phyloP scores from a whole-genome alignment of 768 basidiomycete genomes.

The Exidia glandulosa region DNA sequence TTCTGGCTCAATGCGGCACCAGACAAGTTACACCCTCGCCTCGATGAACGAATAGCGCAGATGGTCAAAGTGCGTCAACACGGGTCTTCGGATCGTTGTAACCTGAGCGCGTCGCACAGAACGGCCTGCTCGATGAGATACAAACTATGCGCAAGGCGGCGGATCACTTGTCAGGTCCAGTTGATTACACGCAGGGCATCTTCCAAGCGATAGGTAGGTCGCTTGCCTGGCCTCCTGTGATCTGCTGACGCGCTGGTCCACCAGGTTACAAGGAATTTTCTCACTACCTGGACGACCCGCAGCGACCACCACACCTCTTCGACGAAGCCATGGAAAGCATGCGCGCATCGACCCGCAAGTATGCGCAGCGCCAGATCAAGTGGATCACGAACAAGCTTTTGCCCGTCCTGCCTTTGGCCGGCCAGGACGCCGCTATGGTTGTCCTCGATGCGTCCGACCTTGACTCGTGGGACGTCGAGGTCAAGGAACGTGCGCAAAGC shows the following conservation, averaged over 20 bases:
- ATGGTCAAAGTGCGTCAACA: conserved; percentile 86
- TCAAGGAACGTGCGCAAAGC: conserved; percentile 8
- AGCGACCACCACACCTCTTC: conserved; percentile 33
- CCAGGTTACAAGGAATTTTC: conserved; percentile 90
- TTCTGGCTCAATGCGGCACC: conserved; percentile 86
- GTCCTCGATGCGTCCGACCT: conserved; percentile 23
- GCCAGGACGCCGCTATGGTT: conserved; percentile 20
- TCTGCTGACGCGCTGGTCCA: not conserved
- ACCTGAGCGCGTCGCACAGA: conserved; percentile 26
- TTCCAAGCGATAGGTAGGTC: conserved; percentile 83
- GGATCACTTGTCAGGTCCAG: conserved; percentile 2
- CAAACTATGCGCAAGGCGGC: conserved; percentile 30
- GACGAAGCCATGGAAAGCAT: conserved; percentile 56
- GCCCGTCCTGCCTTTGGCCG: conserved; percentile 50
- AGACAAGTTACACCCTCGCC: conserved; percentile 45
- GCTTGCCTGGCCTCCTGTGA: not conserved
- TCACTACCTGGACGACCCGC: conserved; percentile 40
- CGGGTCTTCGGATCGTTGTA: not conserved
- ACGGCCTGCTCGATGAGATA: conserved; percentile 76
- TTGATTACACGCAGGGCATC: conserved; percentile 74
- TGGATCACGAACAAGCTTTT: conserved; percentile 90
- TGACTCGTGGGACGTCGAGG: conserved; percentile 61
- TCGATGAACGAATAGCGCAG: conserved; percentile 72
- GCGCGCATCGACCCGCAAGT: conserved; percentile 81
- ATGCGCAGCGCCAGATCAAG: conserved; percentile 81